Percentiles rank a stretch among this genome's conserved stretches.
Evolutionary conservation across 805 yeast genomes (phyloP).

Genomic region (Metschnikowia noctiluminum): DNA sequence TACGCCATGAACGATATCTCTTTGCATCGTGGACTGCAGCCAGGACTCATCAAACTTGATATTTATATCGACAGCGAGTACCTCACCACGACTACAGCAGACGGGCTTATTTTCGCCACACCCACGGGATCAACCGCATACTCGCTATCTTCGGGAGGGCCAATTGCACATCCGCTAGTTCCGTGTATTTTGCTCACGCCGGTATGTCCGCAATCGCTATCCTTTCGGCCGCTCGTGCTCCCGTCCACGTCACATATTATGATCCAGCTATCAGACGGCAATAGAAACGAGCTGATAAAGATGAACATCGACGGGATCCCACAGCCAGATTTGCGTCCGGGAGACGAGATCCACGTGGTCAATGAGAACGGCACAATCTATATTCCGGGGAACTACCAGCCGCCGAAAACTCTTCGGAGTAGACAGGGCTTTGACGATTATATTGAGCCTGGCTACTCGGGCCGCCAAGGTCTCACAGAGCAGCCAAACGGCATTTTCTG

Average conservation of each 20-base stretch:
- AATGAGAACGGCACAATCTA: conserved; percentile 62
- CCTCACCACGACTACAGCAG: conserved; percentile 87
- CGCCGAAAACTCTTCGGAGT: conserved; percentile 23
- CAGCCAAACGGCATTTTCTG: conserved; percentile 72
- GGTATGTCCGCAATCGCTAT: conserved; percentile 84
- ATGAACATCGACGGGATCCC: conserved; percentile 83
- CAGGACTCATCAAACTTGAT: conserved; percentile 80
- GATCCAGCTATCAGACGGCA: conserved; percentile 54
- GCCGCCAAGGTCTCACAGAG: conserved; percentile 3
- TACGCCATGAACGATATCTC: conserved; percentile 94
- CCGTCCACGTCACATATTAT: conserved; percentile 76
- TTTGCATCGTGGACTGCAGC: conserved; percentile 83
- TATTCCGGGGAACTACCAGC: conserved; percentile 48
- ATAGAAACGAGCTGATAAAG: conserved; percentile 42
- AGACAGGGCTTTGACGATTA: conserved; percentile 19
- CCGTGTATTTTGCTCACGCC: conserved; percentile 83
- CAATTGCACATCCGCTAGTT: conserved; percentile 86
- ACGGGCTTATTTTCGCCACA: conserved; percentile 80
- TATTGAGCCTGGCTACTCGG: conserved; percentile 20
- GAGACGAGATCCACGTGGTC: conserved; percentile 75
- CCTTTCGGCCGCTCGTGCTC: conserved; percentile 83
- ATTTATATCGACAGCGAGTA: conserved; percentile 82
- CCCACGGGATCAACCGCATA: conserved; percentile 97
- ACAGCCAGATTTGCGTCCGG: conserved; percentile 61
- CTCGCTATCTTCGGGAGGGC: conserved; percentile 85